Base-by-base conservation (phyloP, 805 yeast genomes). In the Vanderwaltozyma verrucispora region DNA sequence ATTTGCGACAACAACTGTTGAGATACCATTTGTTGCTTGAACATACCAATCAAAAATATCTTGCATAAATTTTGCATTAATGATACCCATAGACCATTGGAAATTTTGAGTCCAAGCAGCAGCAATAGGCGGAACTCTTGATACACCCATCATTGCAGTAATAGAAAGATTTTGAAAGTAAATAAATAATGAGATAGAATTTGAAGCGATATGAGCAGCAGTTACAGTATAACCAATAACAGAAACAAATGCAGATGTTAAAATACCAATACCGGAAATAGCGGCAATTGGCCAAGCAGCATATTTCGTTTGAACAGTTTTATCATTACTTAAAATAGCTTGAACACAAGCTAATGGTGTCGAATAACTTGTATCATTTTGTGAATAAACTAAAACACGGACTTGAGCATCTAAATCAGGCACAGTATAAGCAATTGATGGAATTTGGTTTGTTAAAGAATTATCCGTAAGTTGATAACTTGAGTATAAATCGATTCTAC, bases 21-120 rank as follows among this genome's bases (percentile, higher is more conserved):
- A 77, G 1, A 71, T 57, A 40, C 98, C 98, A 28, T 96, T 96
- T 1, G 98, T 92, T 7, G 95, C 67, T 63, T 89, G 96, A 36
- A 89, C 79, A 59, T 89, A 89, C 98, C 98, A 89, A 57, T 80
- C 74, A 46, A 92, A 80, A 44, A 86, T 82, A 30, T 68, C 59
- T 59, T 88, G 96, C 75, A 89, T 80, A 52, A 87, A 84, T 12
- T 63, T 60, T 7, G 77, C 75, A 37, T 72, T 71, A 50, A 92
- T 83, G 46, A 89, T 79, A 33, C 98, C 98, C 74, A 89, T 74
- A 2, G 96, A 78, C 97, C 97, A 89, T 61, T 76, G 78, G 68
- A 92, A 92, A 65, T 89, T 92, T 62, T 89, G 95, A 24, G 94
- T 78, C 98, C 98, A 89, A 2, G 97, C 88, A 3, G 95, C 86